A percentile compares a stretch with the other conserved stretches of the same genome.
Evolutionary conservation across 306 rosid species (phyloP).

Genomic region (Rubus parviflorus): DNA sequence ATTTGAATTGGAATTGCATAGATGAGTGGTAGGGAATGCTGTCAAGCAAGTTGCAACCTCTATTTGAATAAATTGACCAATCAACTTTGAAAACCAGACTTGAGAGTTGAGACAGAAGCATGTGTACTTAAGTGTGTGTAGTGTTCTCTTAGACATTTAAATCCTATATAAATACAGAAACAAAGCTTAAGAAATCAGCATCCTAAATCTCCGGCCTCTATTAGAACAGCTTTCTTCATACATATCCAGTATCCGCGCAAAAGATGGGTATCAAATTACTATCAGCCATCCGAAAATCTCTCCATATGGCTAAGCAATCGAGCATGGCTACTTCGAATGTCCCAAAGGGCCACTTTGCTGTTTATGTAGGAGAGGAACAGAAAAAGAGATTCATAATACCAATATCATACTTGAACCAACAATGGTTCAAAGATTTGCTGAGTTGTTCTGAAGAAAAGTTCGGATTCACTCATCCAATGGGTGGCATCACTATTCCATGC

Average conservation of each 20-base stretch:
- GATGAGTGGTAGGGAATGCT: slow-evolving; percentile 1
- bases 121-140: not conserved
- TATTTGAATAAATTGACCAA: not conserved
- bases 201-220: not conserved
- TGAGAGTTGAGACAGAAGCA: not conserved
- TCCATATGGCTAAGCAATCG: not conserved
- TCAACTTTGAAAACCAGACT: not conserved
- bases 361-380: slow-evolving; percentile 25
- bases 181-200: not conserved
- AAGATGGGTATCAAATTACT: slow-evolving; percentile 11
- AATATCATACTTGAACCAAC: slow-evolving; percentile 16
- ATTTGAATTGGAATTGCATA: not conserved
- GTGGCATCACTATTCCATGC: slow-evolving; percentile 34
- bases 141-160: not conserved
- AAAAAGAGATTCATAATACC: slow-evolving; percentile 15
- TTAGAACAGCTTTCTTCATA: not conserved
- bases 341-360: slow-evolving; percentile 23
- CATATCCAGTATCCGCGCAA: not conserved
- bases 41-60: slow-evolving; percentile 13
- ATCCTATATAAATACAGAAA: not conserved
- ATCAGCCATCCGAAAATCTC: not conserved
- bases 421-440: slow-evolving; percentile 8
- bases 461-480: slow-evolving; percentile 32
- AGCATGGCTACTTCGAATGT: not conserved
- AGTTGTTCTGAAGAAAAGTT: slow-evolving; percentile 24